Base-by-base conservation (phyloP, 768 basidiomycete genomes). In the Mrakia gelida region DNA sequence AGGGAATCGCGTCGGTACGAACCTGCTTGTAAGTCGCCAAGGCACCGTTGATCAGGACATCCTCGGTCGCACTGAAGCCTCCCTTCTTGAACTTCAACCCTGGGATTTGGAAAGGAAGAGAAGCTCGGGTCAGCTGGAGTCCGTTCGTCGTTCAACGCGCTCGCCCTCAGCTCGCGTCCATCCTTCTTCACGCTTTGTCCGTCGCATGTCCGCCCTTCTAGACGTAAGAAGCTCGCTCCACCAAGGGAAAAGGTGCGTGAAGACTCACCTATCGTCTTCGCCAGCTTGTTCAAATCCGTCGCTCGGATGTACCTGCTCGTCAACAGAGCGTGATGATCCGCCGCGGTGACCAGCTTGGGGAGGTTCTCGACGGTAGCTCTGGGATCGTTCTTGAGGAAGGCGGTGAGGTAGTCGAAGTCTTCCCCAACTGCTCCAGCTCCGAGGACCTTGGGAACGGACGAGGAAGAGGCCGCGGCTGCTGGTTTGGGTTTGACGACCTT, bases 31-130 rank as follows among this genome's bases (percentile, higher is more conserved):
- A 92, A 13, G 85, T 83, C 76, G 91, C 89, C 52, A 94, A 89
- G 10, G 92, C 92, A 21, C 84, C 83, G 80, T 85, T 87, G 0
- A 93, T 84, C 79, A 90, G 90, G 34, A 89, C 87, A 77, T 90
- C 91, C 81, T 94, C 92, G 61, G 89, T 89, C 0, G 90, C 88
- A 34, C 92, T 92, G 81, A 94, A 94, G 82, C 92, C 93, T 21
- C 92, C 92, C 84, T 93, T 93, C 85, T 91, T 93, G 83, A 92
- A 93, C 3, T 92, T 88, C n/a, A 94, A 88, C 45, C 92, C 92
- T 93, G 54, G 38, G 3, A 8, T 34, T 34, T 28, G 34, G 21
- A 23, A 62, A 26, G 73, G 21, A 74, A n/a, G 49, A 38, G 38
- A 38, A 8, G 38, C 38, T 52, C 49, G 28, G 59, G 28, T 28